Evolutionary conservation across 2,329 filamentous ascomycete genomes (phyloP).

Genomic region (Acephala macrosclerotiorum): DNA sequence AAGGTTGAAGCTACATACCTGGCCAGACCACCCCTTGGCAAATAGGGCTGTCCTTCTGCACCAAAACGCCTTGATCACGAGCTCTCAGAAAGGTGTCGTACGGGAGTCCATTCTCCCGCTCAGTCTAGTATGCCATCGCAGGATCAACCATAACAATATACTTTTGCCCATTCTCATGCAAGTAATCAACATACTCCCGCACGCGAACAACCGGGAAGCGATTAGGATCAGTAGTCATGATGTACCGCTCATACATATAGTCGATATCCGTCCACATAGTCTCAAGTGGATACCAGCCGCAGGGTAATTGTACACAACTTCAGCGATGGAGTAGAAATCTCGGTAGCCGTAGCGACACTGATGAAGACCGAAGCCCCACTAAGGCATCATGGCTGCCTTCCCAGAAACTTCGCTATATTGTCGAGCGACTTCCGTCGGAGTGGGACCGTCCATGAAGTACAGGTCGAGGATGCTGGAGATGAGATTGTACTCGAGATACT

Average conservation of each 20-base stretch:
- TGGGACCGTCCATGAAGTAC: slow-evolving; percentile 73
- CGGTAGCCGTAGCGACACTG: too few species aligned
- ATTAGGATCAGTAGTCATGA: too few species aligned
- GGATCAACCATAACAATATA: slow-evolving; percentile 84
- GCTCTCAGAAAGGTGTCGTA: slow-evolving; percentile 62
- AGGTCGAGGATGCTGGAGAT: slow-evolving; percentile 80
- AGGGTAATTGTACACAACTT: too few species aligned
- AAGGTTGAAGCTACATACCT: slow-evolving; percentile 49
- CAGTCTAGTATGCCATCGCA: slow-evolving; percentile 55
- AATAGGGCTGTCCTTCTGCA: slow-evolving; percentile 61
- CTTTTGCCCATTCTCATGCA: slow-evolving; percentile 72
- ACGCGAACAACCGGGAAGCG: slow-evolving; percentile 53
- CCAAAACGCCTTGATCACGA: slow-evolving; percentile 54
- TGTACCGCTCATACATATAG: too few species aligned
- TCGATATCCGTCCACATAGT: too few species aligned
- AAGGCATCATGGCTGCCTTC: too few species aligned
- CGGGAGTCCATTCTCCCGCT: slow-evolving; percentile 38
- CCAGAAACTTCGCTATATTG: too few species aligned
- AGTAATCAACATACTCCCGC: slow-evolving; percentile 60
- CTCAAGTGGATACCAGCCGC: too few species aligned
- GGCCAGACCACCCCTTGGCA: slow-evolving; percentile 80
- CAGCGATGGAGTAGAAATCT: too few species aligned
- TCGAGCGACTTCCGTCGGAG: too few species aligned
- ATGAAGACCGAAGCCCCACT: too few species aligned
- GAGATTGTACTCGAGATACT: slow-evolving; percentile 81